phyloP scores from a whole-genome alignment of 306 rosid genomes.

The Quercus berberidifolia region DNA sequence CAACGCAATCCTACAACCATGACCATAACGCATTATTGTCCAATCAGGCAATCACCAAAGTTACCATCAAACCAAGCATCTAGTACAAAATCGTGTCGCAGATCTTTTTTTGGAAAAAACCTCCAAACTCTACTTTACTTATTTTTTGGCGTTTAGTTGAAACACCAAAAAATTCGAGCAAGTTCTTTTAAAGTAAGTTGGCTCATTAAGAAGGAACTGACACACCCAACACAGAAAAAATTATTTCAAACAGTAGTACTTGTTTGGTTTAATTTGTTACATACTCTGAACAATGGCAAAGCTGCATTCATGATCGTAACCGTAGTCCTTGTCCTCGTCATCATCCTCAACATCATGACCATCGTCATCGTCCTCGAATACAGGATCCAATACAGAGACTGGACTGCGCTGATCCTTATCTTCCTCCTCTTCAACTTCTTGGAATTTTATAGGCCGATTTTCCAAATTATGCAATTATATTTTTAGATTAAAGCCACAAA shows the following conservation, averaged over 20 bases:
- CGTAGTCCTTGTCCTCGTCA: conserved; percentile 20
- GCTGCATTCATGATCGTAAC: conserved; percentile 71
- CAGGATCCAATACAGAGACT: conserved; percentile 88
- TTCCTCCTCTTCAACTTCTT: conserved; percentile 50
- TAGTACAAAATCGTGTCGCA: conserved; percentile 7
- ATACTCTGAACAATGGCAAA: conserved; percentile 83
- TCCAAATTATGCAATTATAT: too few relatives aligned
- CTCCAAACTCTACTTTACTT: too few relatives aligned
- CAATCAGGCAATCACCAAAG: conserved; percentile 5
- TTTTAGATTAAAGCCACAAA: too few relatives aligned
- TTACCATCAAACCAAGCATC: conserved; percentile 8
- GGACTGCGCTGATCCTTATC: conserved; percentile 96
- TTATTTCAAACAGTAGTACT: neutral
- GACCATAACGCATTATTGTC: conserved; percentile 17
- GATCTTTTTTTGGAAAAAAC: too few relatives aligned
- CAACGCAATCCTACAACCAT: conserved; percentile 16
- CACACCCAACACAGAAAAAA: conserved; percentile 36
- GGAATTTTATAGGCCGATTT: conserved; percentile 23
- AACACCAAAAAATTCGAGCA: too few relatives aligned
- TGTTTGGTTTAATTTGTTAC: conserved; percentile 22
- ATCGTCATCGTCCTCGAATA: conserved; percentile 63
- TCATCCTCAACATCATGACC: conserved; percentile 41
- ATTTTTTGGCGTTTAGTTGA: too few relatives aligned
- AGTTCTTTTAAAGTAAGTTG: neutral
- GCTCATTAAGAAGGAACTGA: conserved; percentile 46